Base-by-base conservation (phyloP, 2,329 filamentous ascomycete species). In the Fusarium aywerte region DNA sequence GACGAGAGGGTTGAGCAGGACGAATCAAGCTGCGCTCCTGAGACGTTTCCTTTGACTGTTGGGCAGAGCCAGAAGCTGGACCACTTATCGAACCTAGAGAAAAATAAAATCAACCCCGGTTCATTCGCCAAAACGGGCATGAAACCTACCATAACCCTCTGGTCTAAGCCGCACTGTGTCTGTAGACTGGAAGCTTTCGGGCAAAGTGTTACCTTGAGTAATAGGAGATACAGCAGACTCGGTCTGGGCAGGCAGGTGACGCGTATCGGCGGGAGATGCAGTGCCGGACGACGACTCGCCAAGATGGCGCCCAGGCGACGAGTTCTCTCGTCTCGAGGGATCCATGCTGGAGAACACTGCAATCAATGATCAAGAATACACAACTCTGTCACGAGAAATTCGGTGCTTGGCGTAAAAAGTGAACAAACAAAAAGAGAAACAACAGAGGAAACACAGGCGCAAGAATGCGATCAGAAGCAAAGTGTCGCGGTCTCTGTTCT, bases 81-180 rank as follows among this genome's bases (percentile, higher is more conserved):
- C 65, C 65, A 52, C 59, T 64, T 58, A 76, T 74, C 48, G 74
- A 70, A 59, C 74, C 74, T 76, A 31, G 38, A 31, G 52, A 50
- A 48, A 42, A 58, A 58, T 53, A 55, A 58, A 49, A 56, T 72
- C 58, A 71, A 52, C 51, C 45, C 52, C 18, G 38, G 56, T 38
- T 40, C 42, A 49, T 32, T 39, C 10, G 44, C 59, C 60, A 63
- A 63, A 31, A 27, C 38, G 29, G 36, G 56, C 23, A 56, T 65
- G 39, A 47, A 58, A 70, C 76, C 53, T 79, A 90, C 87, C 87
- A 78, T 89, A 89, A 21, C 77, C 78, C 67, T 89, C 87, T 57
- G 84, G 81, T 67, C 85, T 82, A 69, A 85, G 82, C 68, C 88
- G 83, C 68, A 88, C 80, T 16, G 87, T 89, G 57, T 89, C 87